Percentiles rank a stretch among this genome's conserved stretches.
phyloP scores from a whole-genome alignment of 176 grass and related monocot genomes.

The Aechmea fasciata region DNA sequence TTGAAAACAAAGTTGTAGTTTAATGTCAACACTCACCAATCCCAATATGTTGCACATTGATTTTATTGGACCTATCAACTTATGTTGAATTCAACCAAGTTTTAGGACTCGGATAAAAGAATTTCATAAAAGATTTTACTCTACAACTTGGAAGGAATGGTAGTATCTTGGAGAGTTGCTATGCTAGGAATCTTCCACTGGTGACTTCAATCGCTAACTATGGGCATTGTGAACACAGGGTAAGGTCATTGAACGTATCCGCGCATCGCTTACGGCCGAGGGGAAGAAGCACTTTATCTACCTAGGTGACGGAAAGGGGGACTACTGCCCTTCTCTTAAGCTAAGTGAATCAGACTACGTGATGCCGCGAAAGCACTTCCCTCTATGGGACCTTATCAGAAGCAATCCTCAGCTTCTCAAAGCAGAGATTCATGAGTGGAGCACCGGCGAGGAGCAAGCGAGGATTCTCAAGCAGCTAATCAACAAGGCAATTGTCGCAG shows the following conservation, averaged over 20 bases:
- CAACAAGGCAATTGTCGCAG: conserved; percentile 24
- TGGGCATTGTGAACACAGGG: conserved; percentile 7
- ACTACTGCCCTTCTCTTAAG: conserved; percentile 70
- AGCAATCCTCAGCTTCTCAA: conserved; percentile 37
- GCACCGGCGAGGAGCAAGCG: conserved; percentile 42
- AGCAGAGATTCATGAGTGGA: conserved; percentile 71
- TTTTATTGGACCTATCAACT: too few relatives aligned
- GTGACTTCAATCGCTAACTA: not conserved
- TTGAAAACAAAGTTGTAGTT: too few relatives aligned
- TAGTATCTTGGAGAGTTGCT: too few relatives aligned
- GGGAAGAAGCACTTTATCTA: conserved; percentile 53
- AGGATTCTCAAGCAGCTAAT: conserved; percentile 47
- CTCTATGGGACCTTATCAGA: conserved; percentile 68
- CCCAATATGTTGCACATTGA: too few relatives aligned
- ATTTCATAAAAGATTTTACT: too few relatives aligned
- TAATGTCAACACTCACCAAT: too few relatives aligned
- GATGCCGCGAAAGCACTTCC: conserved; percentile 64
- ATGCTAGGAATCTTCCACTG: too few relatives aligned
- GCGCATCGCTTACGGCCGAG: not conserved
- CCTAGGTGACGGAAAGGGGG: conserved; percentile 72
- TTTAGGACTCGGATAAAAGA: too few relatives aligned
- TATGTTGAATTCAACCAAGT: too few relatives aligned
- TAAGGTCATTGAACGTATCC: conserved; percentile 45
- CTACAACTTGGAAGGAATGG: too few relatives aligned
- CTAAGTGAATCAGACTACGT: conserved; percentile 45